phyloP scores from a whole-genome alignment of 805 yeast species.

The Hanseniaspora nectarophila region DNA sequence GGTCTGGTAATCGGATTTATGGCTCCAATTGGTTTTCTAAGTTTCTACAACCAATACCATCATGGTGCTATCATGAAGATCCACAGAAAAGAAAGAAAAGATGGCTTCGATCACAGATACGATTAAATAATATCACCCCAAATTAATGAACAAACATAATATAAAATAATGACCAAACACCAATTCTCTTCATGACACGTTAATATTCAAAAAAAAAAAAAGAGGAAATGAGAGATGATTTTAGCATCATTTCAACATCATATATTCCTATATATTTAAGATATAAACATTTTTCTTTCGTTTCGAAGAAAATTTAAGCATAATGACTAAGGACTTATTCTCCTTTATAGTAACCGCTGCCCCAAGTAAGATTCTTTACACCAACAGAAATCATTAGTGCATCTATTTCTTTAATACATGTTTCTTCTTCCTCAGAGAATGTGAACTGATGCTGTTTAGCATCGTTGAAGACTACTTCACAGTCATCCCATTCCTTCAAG shows the following conservation, averaged over 20 bases:
- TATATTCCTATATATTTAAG: no score
- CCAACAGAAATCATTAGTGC: slow-evolving; percentile 33
- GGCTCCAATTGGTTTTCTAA: slow-evolving; percentile 6
- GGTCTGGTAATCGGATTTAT: slow-evolving; percentile 10
- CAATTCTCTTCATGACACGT: neutral
- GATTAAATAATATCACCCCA: neutral
- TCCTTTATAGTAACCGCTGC: slow-evolving; percentile 27
- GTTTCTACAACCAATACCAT: slow-evolving; percentile 12
- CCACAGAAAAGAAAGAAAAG: slow-evolving; percentile 11
- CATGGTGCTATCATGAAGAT: slow-evolving; percentile 10
- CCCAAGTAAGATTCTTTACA: slow-evolving; percentile 59
- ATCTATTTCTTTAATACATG: slow-evolving; percentile 35
- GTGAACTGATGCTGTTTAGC: slow-evolving; percentile 29
- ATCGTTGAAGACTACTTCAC: slow-evolving; percentile 45
- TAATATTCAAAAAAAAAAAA: neutral
- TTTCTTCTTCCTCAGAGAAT: slow-evolving; percentile 34
- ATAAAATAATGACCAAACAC: neutral
- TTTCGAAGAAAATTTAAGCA: neutral
- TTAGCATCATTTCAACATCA: no score
- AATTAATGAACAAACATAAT: neutral
- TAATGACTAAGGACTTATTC: neutral
- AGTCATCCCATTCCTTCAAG: slow-evolving; percentile 49
- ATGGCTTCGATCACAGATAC: slow-evolving; percentile 12
- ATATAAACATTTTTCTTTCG: neutral
- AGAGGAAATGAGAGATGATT: neutral